Base-by-base conservation (phyloP, 192 early-diverging fungal genomes). In the Gryganskiella cystojenkinii region DNA sequence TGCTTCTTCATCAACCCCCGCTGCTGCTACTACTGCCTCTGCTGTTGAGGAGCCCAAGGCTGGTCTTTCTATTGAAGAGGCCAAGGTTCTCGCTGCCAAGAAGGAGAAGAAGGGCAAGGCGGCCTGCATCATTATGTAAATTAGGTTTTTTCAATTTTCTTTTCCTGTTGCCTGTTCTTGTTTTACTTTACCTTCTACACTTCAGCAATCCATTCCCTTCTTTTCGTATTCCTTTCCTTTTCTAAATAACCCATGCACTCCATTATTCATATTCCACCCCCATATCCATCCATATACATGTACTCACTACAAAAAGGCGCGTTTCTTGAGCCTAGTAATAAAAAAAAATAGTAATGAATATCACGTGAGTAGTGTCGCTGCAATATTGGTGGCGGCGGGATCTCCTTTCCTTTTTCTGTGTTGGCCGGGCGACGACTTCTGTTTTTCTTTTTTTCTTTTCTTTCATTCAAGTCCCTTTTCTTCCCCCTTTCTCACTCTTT, bases 91-190 rank as follows among this genome's bases (percentile, higher is more conserved):
- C 2, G 64, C 30, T 47, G 42, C 46, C 43, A 62, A 59, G 57
- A 59, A 59, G 57, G 43, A 30, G 19, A 59, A 59, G 57, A 59
- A 59, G 57, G 40, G 8, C 25, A 59, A 59, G 57, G n/a, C n/a
- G n/a, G 40, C 35, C 40, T 59, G 57, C 57, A 44, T 44, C 37
- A 59, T 59, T 28, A 59, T 59, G 57, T 59, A 59, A 44, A 59
- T 44, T 33, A 10, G 10, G n/a, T 15, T 3, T 42, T 13, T 27
- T 56, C 55, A 28, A 7, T 59, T 2, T 45, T 45, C 20, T 43
- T 43, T 28, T 27, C 10, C 22, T n/a, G 55, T 37, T 30, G 52
- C 8, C 52, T 54, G 52, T 54, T 8, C 52, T 31, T 27, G 6
- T 30, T 54, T 4, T 30, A 17, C 33, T 17, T 30, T 54, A 54